Evolutionary conservation across 192 early-diverging fungal genomes (phyloP), one percentile per base, ranked within the genome.

Genomic region (Helicostylum pulchrum): DNA sequence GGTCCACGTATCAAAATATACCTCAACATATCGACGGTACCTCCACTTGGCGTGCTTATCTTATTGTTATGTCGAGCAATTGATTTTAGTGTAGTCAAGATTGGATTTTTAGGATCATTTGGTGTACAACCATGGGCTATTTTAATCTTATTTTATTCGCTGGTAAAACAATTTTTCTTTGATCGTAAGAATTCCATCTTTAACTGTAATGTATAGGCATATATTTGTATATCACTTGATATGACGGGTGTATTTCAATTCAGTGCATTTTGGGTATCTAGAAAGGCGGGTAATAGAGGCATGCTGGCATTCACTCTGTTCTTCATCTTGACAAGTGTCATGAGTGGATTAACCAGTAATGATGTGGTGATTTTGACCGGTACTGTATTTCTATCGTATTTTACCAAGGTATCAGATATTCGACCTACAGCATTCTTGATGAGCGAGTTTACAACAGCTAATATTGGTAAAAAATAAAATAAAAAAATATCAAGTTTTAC

Each of bases 151-250:
- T 85, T 96, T 47, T 91, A 90, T 72, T 84, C 90, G 15, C 75
- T 92, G 66, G 84, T 78, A 74, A 48, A 53, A 9, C 0, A 36
- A 7, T 48, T 17, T 50, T 3, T 39, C 4, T 51, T 10, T 11
- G 31, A 23, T 3, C 1, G 26, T 26, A 26, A 15, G 10, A 45
- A 45, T 45, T 45, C 44, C 1, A 45, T 45, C 8, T 15, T 26
- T 39, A 43, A 14, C 20, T 21, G 34, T 14, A 23, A 30, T 34
- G 15, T 11, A 30, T 72, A 82, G 71, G 92, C 93, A 0, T 90
- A 92, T 65, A 89, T 95, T 23, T 93, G 90, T 66, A 85, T 95
- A 12, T 89, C 88, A 34, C 77, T 94, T 11, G 94, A 94, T 69
- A 76, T 90, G 61, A 91, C 92, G 5, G 92, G 91, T 15, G 67